These are phyloP conservation scores for Chloris gayana DNA, from an alignment of 176 grass and related monocot species.

Conservation along the genomic window DNA sequence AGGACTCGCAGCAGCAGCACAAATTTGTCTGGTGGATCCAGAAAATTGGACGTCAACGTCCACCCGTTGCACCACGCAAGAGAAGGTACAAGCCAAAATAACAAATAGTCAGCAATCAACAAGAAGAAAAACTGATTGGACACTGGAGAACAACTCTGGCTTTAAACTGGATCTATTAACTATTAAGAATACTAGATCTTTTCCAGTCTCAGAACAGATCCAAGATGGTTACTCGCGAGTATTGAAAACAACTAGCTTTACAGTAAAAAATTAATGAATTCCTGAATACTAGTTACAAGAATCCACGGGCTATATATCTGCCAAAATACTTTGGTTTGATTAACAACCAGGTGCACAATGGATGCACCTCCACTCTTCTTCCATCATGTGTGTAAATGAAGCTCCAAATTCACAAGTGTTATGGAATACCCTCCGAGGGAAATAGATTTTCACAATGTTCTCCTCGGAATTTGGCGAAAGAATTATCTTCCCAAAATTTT, in stretches of 20 bases:
- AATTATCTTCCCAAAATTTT: slow-evolving; percentile 37
- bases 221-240: not conserved
- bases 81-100: not conserved
- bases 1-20: not conserved
- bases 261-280: slow-evolving; percentile 1
- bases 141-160: not conserved
- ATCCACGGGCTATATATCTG: slow-evolving; percentile 17
- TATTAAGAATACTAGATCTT: not conserved
- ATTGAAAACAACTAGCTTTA: not conserved
- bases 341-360: slow-evolving; percentile 16
- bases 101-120: no score
- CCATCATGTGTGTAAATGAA: slow-evolving; percentile 25
- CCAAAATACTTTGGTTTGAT: slow-evolving; percentile 14
- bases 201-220: not conserved
- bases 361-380: slow-evolving; percentile 11
- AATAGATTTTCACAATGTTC: slow-evolving; percentile 11
- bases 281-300: slow-evolving; percentile 30
- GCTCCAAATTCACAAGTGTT: slow-evolving; percentile 22
- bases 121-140: not conserved
- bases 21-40: not conserved
- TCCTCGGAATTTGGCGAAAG: slow-evolving; percentile 21
- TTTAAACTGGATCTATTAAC: not conserved
- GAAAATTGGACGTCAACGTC: not conserved
- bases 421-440: slow-evolving; percentile 11
- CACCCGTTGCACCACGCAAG: not conserved